Evolutionary conservation across 1,284 basidiomycete species (phyloP).

Genomic region (Irpex rosettiformis): DNA sequence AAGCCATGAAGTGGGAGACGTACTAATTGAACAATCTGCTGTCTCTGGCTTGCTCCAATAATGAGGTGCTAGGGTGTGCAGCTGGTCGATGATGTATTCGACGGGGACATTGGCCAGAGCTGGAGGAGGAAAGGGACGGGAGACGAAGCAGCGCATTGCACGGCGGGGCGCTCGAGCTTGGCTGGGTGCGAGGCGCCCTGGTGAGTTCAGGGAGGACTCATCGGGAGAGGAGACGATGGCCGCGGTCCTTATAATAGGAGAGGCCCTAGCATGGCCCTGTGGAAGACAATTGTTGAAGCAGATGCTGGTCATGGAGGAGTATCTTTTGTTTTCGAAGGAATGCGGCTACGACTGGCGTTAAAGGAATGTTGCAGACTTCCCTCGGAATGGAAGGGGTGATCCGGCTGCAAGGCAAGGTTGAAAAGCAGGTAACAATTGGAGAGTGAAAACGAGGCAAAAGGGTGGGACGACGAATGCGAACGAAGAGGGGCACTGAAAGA

Average conservation of each 20-base stretch:
- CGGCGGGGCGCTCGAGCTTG: constrained; percentile 24
- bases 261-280: constrained; percentile 3
- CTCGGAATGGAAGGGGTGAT: constrained; percentile 20
- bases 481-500: not conserved
- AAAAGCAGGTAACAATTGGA: constrained; percentile 17
- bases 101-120: constrained; percentile 59
- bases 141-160: constrained; percentile 38
- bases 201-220: constrained; percentile 14
- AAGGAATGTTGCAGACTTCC: constrained; percentile 6
- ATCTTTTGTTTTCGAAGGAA: constrained; percentile 21
- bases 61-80: constrained; percentile 58
- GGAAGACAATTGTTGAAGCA: constrained; percentile 14
- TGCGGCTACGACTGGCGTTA: constrained; percentile 13
- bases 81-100: constrained; percentile 67
- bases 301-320: constrained; percentile 8
- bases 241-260: constrained; percentile 19
- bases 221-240: constrained; percentile 12
- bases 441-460: constrained; percentile 6
- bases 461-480: constrained; percentile 5
- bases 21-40: constrained; percentile 72
- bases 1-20: constrained; percentile 24
- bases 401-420: constrained; percentile 16
- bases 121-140: constrained; percentile 60
- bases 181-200: constrained; percentile 12
- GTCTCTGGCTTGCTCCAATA: constrained; percentile 73